Conservation (phyloP, 345 rosid genomes). For the Cardamine chenopodiifolia region DNA sequence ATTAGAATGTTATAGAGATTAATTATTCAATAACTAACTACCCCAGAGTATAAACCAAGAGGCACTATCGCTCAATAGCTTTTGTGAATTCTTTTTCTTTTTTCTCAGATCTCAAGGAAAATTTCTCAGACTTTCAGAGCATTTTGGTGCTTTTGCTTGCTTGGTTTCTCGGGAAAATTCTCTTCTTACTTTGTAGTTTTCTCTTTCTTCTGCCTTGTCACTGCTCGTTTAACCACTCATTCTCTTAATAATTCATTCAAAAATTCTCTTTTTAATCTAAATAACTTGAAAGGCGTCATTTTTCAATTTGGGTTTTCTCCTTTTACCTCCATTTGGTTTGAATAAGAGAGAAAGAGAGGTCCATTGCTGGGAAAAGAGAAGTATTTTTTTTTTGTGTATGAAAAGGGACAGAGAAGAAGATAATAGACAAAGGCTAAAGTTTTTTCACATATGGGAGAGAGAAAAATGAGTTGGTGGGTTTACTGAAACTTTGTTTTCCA, state of each 20-base stretch:
- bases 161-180: conserved; percentile 61
- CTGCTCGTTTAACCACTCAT: conserved; percentile 42
- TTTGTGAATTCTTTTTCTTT: conserved; percentile 39
- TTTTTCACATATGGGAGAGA: conserved; percentile 39
- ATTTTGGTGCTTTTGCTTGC: conserved; percentile 41
- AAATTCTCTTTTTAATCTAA: conserved; percentile 37
- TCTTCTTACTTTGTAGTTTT: conserved; percentile 29
- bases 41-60: conserved; percentile 11
- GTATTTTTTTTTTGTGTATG: conserved; percentile 35
- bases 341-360: conserved; percentile 13
- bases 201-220: conserved; percentile 23
- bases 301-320: conserved; percentile 46
- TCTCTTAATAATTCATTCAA: conserved; percentile 41
- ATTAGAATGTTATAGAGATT: conserved; percentile 36
- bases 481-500: conserved; percentile 32
- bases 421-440: conserved; percentile 26
- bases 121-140: conserved; percentile 60
- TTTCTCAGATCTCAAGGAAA: conserved; percentile 92
- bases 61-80: conserved; percentile 22
- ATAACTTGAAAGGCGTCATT: conserved; percentile 35
- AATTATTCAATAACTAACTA: conserved; percentile 19
- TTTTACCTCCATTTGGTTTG: conserved; percentile 13
- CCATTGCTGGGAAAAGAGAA: conserved; percentile 25
- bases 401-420: conserved; percentile 31
- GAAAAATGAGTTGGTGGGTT: conserved; percentile 43